Evolutionary conservation across 2,329 filamentous ascomycete species (phyloP), one percentile per base, ranked within the genome.

Genomic region (Thermoascus crustaceus): DNA sequence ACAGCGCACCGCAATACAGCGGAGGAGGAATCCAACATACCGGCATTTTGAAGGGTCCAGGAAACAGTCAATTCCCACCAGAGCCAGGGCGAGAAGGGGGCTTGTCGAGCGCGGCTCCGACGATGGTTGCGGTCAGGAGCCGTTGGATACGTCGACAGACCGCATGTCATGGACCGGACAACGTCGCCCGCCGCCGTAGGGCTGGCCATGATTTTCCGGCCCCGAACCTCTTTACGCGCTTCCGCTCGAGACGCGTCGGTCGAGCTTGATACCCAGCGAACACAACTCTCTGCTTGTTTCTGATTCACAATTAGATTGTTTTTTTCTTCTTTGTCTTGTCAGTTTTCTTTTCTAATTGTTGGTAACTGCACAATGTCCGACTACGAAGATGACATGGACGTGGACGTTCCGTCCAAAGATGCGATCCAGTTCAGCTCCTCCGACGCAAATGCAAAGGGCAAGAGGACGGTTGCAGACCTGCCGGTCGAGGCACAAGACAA

Each of bases 401-500:
- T 82, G 34, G 80, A 82, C 63, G 71, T 64, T 35, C 62, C 63
- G 19, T 63, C 66, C 40, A 67, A 71, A 46, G 61, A 64, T 39
- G 57, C 66, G 1, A 68, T 81, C 34, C 64, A 71, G 38, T 95
- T 95, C 64, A 83, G 79, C 37, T 82, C 85, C 17, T 79, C 84
- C 43, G 76, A 78, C 48, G 76, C 72, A 10, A 71, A 65, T 46
- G 63, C 73, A 45, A 94, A 95, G 62, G 88, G 89, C 58, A 96
- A 96, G 66, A 77, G 87, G 52, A 89, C 82, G 51, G 85, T 85
- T 31, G 89, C 89, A 24, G 94, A 98, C 57, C 69, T 98, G 32
- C 91, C 91, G 0, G 79, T 98, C 4, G 87, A 94, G 63, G 87
- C 88, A 32, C 85, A 94, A 61, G 91, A 98, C 59, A 88, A 82